Evolutionary conservation across 2,329 filamentous ascomycete genomes (phyloP).

Genomic region (Paraphaeosphaeria minitans): DNA sequence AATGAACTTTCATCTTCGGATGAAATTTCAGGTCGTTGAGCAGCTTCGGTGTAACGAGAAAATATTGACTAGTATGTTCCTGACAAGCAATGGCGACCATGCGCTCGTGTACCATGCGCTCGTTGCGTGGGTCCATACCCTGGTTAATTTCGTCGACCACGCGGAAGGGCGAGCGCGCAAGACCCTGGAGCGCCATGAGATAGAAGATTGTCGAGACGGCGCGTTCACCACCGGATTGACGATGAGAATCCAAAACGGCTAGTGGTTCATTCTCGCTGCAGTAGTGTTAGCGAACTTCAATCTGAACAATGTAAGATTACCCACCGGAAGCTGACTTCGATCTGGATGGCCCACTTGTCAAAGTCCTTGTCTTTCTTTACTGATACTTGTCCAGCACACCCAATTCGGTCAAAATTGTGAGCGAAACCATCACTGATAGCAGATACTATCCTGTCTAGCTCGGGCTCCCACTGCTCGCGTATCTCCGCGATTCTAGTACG

Average conservation of each 20-base stretch:
- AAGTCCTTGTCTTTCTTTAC: conserved; percentile 92
- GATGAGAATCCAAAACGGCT: conserved; percentile 84
- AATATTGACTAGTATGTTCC: conserved; percentile 78
- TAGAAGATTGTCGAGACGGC: conserved; percentile 98
- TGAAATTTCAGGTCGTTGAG: conserved; percentile 86
- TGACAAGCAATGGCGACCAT: conserved; percentile 97
- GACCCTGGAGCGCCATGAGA: conserved; percentile 94
- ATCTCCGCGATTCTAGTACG: conserved; percentile 67
- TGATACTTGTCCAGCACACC: conserved; percentile 87
- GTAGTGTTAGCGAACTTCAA: conserved; percentile 15
- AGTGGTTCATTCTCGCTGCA: conserved; percentile 71
- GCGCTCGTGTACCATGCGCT: conserved; percentile 95
- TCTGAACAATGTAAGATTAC: conserved; percentile 30
- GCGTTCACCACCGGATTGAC: conserved; percentile 94
- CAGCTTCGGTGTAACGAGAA: conserved; percentile 96
- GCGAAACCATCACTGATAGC: conserved; percentile 90
- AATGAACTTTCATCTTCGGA: conserved; percentile 87
- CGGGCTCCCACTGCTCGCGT: conserved; percentile 79
- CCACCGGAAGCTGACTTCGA: conserved; percentile 92
- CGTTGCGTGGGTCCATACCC: conserved; percentile 98
- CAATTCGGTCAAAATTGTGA: conserved; percentile 92
- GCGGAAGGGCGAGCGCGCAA: conserved; percentile 93
- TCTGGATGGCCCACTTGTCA: conserved; percentile 90
- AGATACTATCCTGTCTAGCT: conserved; percentile 74
- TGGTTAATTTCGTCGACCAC: conserved; percentile 99